Conservation (phyloP, 1,284 basidiomycete species). For the Rhodotorula sp. region DNA sequence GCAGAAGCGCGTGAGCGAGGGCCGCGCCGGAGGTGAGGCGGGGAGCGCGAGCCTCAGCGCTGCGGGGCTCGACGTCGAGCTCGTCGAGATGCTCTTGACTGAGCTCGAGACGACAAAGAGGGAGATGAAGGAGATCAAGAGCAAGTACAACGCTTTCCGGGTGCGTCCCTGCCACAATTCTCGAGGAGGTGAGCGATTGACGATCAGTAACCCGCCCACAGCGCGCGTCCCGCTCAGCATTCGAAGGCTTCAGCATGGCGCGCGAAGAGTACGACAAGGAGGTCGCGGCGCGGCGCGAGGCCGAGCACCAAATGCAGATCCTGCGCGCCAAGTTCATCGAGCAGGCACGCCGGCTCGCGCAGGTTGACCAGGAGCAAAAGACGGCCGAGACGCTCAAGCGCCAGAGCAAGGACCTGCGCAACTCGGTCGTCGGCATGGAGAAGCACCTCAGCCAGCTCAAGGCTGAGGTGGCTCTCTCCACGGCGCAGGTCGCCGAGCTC, state of each 20-base stretch:
- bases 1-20: slow-evolving; percentile 60
- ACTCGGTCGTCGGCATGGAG: slow-evolving; percentile 75
- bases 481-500: slow-evolving; percentile 92
- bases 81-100: slow-evolving; percentile 71
- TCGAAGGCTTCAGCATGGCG: slow-evolving; percentile 86
- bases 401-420: slow-evolving; percentile 73
- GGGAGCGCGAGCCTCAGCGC: slow-evolving; percentile 47
- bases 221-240: slow-evolving; percentile 44
- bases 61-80: slow-evolving; percentile 65
- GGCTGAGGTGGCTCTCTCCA: slow-evolving; percentile 83
- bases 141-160: slow-evolving; percentile 81
- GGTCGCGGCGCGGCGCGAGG: slow-evolving; percentile 78
- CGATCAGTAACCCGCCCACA: background rate
- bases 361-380: slow-evolving; percentile 70
- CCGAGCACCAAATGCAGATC: slow-evolving; percentile 85
- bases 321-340: slow-evolving; percentile 82
- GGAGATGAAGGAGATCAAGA: slow-evolving; percentile 68
- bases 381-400: slow-evolving; percentile 74
- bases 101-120: slow-evolving; percentile 69
- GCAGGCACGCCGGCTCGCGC: slow-evolving; percentile 81
- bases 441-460: slow-evolving; percentile 81
- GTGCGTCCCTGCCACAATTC: slow-evolving; percentile 56
- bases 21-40: slow-evolving; percentile 60
- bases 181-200: background rate
- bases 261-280: slow-evolving; percentile 92